Evolutionary conservation across 768 basidiomycete species (phyloP).

Genomic region (Leccinum subgranulosum): DNA sequence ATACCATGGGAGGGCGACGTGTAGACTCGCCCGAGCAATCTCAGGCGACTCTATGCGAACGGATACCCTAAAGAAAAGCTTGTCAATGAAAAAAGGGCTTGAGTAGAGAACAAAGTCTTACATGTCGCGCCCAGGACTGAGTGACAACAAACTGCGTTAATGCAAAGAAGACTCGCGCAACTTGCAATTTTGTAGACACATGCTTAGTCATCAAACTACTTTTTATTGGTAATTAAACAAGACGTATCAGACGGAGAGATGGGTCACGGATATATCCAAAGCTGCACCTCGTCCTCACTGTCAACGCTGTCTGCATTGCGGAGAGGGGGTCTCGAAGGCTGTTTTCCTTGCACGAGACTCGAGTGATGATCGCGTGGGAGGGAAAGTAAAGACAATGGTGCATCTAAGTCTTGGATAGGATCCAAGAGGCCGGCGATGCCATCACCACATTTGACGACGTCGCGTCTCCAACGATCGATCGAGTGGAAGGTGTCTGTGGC

Average conservation of each 20-base stretch:
- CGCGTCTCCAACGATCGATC: constrained; percentile 23
- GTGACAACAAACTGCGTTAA: too few species aligned
- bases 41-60: constrained; percentile 62
- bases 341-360: neutral
- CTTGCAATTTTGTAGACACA: neutral
- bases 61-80: constrained; percentile 29
- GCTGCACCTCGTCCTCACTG: constrained; percentile 11
- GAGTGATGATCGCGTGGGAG: constrained; percentile 1
- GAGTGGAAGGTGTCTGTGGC: constrained; percentile 20
- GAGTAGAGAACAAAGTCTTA: neutral
- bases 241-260: neutral
- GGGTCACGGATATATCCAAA: constrained; percentile 15
- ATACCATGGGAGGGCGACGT: constrained; percentile 64
- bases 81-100: neutral
- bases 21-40: constrained; percentile 64
- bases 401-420: constrained; percentile 14
- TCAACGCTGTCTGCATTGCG: neutral
- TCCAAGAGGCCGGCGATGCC: constrained; percentile 12
- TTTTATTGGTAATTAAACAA: too few species aligned
- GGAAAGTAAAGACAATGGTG: constrained; percentile 9
- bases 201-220: constrained; percentile 19
- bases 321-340: neutral
- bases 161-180: neutral
- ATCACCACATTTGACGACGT: constrained; percentile 9
- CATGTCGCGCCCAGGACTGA: constrained; percentile 18